A percentile compares a stretch with the other conserved stretches of the same genome.
Conservation (phyloP, 1,284 basidiomycete species). For the Termitomyces sp. region DNA sequence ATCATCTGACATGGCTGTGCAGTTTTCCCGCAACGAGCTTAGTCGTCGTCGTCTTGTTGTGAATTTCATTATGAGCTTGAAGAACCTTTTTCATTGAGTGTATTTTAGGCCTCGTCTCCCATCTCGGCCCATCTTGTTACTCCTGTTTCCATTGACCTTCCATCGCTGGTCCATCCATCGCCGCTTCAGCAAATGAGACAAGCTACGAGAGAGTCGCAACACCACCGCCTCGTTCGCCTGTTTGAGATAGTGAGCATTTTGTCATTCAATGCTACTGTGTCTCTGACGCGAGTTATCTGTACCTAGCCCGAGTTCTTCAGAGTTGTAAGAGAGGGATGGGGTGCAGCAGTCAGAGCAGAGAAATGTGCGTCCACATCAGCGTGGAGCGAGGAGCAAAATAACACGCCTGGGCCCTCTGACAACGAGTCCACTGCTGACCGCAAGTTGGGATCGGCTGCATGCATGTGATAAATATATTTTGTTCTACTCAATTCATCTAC, state of each 20-base stretch:
- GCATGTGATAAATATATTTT: background rate
- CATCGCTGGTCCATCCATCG: background rate
- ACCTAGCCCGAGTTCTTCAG: background rate
- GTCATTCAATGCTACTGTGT: background rate
- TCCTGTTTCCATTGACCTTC: background rate
- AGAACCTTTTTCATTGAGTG: background rate
- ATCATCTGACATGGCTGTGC: background rate
- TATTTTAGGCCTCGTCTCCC: background rate
- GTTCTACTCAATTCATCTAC: background rate
- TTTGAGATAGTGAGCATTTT: background rate
- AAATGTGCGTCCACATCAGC: background rate
- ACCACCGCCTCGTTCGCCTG: background rate
- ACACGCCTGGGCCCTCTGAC: background rate
- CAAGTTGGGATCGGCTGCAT: background rate
- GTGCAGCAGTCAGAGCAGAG: background rate
- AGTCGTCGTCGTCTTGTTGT: background rate
- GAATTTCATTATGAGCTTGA: background rate
- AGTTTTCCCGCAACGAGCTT: background rate
- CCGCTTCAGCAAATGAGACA: background rate
- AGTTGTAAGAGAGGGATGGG: background rate
- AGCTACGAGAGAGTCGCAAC: background rate
- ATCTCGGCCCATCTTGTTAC: background rate
- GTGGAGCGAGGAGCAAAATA: background rate
- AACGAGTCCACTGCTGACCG: background rate
- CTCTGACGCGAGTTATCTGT: background rate